Evolutionary conservation across 768 basidiomycete genomes (phyloP), one percentile per base, ranked within the genome.

Genomic region (Mycena leptocephala): DNA sequence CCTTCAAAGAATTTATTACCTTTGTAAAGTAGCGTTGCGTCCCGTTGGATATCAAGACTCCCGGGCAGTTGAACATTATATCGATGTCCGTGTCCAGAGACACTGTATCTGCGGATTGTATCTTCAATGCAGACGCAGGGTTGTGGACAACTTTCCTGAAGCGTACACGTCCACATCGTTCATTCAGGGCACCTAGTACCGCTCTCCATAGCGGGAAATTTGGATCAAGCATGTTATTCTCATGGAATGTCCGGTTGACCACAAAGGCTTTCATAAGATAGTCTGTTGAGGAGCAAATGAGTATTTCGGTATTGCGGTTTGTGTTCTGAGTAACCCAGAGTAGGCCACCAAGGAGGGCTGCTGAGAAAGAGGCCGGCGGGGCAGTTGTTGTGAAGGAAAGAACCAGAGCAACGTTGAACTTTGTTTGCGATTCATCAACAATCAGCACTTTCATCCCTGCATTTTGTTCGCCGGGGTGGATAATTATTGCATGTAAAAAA

Each of bases 21-120:
- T 55, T 67, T n/a, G 65, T 67, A 53, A 51, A 67, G 26, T 43
- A 43, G 41, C 5, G 41, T 43, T 64, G 63, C 14, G 63, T 43
- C 16, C 63, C 63, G 5, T 26, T 43, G 16, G 11, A 64, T 64
- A 5, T 37, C 16, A 9, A n/a, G n/a, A n/a, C n/a, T n/a, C n/a
- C n/a, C n/a, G n/a, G n/a, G n/a, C n/a, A n/a, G n/a, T n/a, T n/a
- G n/a, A n/a, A n/a, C n/a, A n/a, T n/a, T n/a, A n/a, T n/a, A n/a
- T n/a, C n/a, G n/a, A n/a, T n/a, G n/a, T n/a, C n/a, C n/a, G n/a
- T n/a, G n/a, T n/a, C n/a, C n/a, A n/a, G n/a, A n/a, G n/a, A n/a
- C n/a, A n/a, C n/a, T n/a, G n/a, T n/a, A n/a, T n/a, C n/a, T n/a
- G n/a, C n/a, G n/a, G n/a, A n/a, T n/a, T n/a, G n/a, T 43, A 24